Evolutionary conservation across 768 basidiomycete species (phyloP), one percentile per base, ranked within the genome.

Genomic region (Strobilomyces dryophilus): DNA sequence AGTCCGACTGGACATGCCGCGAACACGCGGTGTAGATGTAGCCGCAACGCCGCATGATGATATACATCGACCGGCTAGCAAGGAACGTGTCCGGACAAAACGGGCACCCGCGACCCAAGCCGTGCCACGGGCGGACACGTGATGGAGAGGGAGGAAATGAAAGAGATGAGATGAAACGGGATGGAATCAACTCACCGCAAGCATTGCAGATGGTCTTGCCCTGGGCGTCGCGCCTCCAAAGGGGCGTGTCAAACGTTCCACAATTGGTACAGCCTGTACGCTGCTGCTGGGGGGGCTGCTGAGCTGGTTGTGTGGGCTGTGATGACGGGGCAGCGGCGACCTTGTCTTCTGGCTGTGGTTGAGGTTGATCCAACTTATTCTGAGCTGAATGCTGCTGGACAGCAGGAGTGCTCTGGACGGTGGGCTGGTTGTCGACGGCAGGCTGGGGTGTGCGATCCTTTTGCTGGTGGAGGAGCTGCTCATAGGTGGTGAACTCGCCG

Each of bases 191-290:
- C 89, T 80, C 68, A 92, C 91, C 92, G 71, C 92, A 93, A 47
- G 89, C 87, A 70, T 93, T 93, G 76, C 92, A 94, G 65, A 93
- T 81, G 45, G 85, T 80, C 69, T 87, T 89, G 53, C 91, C 92
- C 61, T 88, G 83, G 41, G 78, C 74, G 66, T 89, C 89, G 61
- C 90, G 80, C 61, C 90, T 76, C 92, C 92, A 93, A 26, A 92
- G 80, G 34, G 91, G 90, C 51, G 89, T 91, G 57, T 82, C 79
- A 6, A 78, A 74, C n/a, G 87, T 85, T 17, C 83, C 83, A 71
- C 92, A 90, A 69, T 88, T 89, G 36, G 82, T 76, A 67, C 88
- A 90, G 51, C 65, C 60, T 8, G 65, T 67, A 31, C 78, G 76
- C 31, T 78, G 71, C 43, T 76, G 73, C 61, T 54, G 78, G 51